Evolutionary conservation across 129 eudicot genomes (phyloP), one percentile per base, ranked within the genome.

Genomic region (Saposhnikovia divaricata): DNA sequence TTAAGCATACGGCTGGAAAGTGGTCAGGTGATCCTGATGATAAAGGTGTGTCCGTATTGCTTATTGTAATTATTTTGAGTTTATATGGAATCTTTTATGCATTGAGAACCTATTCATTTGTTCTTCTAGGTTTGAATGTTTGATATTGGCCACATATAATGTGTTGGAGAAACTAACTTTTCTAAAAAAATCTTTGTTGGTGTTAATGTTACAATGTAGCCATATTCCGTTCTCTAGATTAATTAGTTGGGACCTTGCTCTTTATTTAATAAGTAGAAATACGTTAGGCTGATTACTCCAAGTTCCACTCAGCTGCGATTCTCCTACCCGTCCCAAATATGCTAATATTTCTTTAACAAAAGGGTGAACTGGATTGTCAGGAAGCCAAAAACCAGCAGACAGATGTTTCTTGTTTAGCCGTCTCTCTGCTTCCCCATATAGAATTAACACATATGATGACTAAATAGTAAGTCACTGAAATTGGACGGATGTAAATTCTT

Each of bases 11-110:
- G 21, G 93, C 98, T 38, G 99, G 99, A 65, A 90, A 89, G 38
- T 96, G 99, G 99, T 87, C 92, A 23, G 98, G 85, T 74, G 99
- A 96, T 77, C 97, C 95, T 38, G 99, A 96, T 84, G 99, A 96
- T 61, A 96, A 87, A 89, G 99, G 99, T 96, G 79, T 70, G 80
- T 61, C 47, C 78, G 78, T 45, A 21, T 74, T 27, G 19, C 66
- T 59, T 61, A 0, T 2, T 10, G 9, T 34, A 15, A 61, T 74
- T 4, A 38, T 75, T 73, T 13, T 5, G 38, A 73, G 31, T 73
- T n/a, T 15, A 61, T 23, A 23, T 23, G 21, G 18, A 12, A 46
- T 46, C 50, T 0, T 11, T 46, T n/a, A 9, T 59, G 5, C 3
- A 59, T n/a, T 3, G 5, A 9, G 31, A 59, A n/a, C 34, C 68